Base-by-base conservation (phyloP, 1,284 basidiomycete species). In the Cerrena zonata region DNA sequence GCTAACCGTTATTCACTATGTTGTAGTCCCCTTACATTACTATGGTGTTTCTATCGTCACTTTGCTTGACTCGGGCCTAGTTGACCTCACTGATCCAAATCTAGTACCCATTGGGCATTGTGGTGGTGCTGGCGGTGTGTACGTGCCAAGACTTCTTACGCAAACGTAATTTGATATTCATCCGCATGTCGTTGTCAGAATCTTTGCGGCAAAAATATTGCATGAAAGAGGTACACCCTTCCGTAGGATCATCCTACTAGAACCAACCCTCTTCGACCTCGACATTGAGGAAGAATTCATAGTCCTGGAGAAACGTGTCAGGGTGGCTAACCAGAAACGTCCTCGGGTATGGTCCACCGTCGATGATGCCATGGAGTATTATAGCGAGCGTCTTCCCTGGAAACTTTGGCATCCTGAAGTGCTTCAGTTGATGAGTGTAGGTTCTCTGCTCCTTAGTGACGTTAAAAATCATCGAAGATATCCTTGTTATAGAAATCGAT, bases 81-180 rank as follows among this genome's bases (percentile, higher is more conserved):
- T 45, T 5, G 43, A 45, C 22, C 43, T 12, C 22, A 22, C 12
- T 5, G 43, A 45, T 26, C 43, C 43, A 5, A 45, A 45, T 18
- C 22, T 45, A 12, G 18, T 45, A 26, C 21, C 43, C 10, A 26
- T 45, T 22, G 43, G 15, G 5, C 43, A 45, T 26, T 45, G 43
- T 26, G 43, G 43, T n/a, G 43, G 43, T 10, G 5, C 43, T n/a
- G 43, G 43, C 12, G 43, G 43, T 5, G 15, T 45, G 43, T 45
- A 18, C 12, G 43, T 45, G 12, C 18, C 11, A 22, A 45, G 12
- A n/a, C 24, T 10, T 15, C 12, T 10, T 45, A 12, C 11, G 21
- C 43, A 45, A 13, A n/a, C n/a, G n/a, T n/a, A n/a, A n/a, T n/a
- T n/a, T 41, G n/a, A 41, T 7, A n/a, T 7, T 5, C 22, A 45